phyloP scores from a whole-genome alignment of 306 rosid species.

The Rosa persica region DNA sequence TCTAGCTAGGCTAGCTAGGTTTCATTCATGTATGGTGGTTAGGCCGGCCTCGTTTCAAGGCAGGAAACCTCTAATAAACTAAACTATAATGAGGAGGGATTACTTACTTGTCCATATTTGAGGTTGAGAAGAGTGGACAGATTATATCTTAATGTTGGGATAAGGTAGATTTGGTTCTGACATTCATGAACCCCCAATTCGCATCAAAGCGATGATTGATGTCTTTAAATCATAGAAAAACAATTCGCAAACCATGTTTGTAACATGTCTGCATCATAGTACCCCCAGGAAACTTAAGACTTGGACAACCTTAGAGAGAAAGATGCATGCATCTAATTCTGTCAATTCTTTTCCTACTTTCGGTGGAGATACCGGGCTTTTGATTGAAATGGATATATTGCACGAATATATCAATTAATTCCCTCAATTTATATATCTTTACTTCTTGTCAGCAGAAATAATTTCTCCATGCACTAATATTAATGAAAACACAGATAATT shows the following conservation, averaged over 20 bases:
- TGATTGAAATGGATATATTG: background rate
- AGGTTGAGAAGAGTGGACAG: slow-evolving; percentile 52
- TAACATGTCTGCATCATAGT: slow-evolving; percentile 37
- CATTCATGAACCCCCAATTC: slow-evolving; percentile 73
- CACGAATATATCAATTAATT: background rate
- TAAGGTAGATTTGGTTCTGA: slow-evolving; percentile 45
- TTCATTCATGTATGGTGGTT: slow-evolving; percentile 33
- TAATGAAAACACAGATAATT: background rate
- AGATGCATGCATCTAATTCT: slow-evolving; percentile 31
- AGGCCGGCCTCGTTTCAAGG: slow-evolving; percentile 56
- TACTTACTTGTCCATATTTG: slow-evolving; percentile 47
- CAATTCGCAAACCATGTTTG: slow-evolving; percentile 31
- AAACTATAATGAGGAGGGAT: slow-evolving; percentile 15
- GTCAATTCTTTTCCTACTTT: slow-evolving; percentile 7
- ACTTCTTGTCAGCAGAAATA: background rate
- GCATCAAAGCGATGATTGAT: slow-evolving; percentile 17
- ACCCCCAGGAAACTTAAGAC: background rate
- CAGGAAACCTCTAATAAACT: slow-evolving; percentile 55
- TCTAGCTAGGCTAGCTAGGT: background rate
- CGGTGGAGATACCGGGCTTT: background rate
- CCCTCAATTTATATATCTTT: background rate
- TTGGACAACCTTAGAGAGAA: slow-evolving; percentile 28
- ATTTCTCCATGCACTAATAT: background rate
- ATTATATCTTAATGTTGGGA: slow-evolving; percentile 66
- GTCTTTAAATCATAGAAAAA: slow-evolving; percentile 14